These are phyloP conservation scores for Phaeoacremonium minimum DNA, from an alignment of 2,329 filamentous ascomycete species.

Conservation along the genomic window DNA sequence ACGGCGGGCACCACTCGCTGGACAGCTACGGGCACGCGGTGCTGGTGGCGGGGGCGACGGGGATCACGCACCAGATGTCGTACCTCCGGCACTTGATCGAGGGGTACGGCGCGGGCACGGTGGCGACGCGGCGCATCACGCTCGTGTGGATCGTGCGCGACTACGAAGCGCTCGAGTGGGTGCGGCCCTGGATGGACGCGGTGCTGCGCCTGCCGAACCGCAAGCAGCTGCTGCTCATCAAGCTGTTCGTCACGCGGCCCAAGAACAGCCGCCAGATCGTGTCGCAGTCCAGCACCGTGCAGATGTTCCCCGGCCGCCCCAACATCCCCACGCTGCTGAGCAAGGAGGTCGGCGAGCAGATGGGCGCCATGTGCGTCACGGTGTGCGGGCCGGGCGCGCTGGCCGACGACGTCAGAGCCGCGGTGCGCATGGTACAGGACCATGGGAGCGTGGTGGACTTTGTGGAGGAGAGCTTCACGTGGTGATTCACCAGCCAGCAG, in stretches of 20 bases:
- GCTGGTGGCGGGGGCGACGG: constrained; percentile 87
- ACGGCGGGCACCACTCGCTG: constrained; percentile 77
- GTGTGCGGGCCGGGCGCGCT: constrained; percentile 73
- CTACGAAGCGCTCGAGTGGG: constrained; percentile 87
- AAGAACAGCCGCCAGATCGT: constrained; percentile 78
- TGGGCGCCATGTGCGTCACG: constrained; percentile 84
- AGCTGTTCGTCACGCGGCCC: constrained; percentile 87
- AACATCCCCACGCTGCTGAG: constrained; percentile 75
- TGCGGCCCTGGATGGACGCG: constrained; percentile 75
- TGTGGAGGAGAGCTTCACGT: constrained; percentile 72
- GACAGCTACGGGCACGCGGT: constrained; percentile 90
- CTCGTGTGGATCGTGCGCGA: constrained; percentile 93
- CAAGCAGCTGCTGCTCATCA: constrained; percentile 77
- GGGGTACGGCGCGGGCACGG: constrained; percentile 64
- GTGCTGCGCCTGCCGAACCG: constrained; percentile 76
- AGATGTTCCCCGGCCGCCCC: constrained; percentile 88
- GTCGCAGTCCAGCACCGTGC: constrained; percentile 73
- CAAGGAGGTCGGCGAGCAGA: constrained; percentile 75
- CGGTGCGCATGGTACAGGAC: constrained; percentile 60
- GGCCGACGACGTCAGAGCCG: constrained; percentile 70
- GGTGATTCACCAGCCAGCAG: constrained; percentile 38
- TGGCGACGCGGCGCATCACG: constrained; percentile 76
- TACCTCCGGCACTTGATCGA: constrained; percentile 75
- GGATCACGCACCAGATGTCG: constrained; percentile 91
- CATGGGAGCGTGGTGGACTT: constrained; percentile 63